Conservation (phyloP, 495 filamentous ascomycete genomes). For the Penicillium herquei region DNA sequence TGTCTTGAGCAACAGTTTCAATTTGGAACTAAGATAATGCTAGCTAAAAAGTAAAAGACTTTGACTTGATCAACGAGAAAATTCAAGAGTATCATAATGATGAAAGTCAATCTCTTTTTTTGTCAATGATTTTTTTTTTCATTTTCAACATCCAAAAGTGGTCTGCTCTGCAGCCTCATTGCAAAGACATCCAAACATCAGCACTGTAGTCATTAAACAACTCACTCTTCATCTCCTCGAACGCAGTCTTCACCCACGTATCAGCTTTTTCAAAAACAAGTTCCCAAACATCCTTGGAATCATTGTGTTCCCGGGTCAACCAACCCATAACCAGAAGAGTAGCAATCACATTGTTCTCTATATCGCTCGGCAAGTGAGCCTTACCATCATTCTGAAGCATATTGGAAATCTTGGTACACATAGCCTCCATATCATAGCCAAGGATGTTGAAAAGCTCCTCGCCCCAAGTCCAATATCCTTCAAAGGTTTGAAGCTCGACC, state of each 20-base stretch:
- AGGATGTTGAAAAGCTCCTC: constrained; percentile 5
- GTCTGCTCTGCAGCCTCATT: too few species aligned
- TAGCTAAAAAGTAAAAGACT: too few species aligned
- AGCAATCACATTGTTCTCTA: constrained; percentile 21
- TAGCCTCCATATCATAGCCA: neutral
- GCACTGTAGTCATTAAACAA: neutral
- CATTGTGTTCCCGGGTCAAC: constrained; percentile 40
- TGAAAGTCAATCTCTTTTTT: too few species aligned
- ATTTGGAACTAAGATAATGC: too few species aligned
- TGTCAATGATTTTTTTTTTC: too few species aligned
- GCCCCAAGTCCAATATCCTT: constrained; percentile 12
- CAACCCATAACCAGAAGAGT: constrained; percentile 52
- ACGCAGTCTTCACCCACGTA: constrained; percentile 18
- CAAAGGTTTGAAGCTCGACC: constrained; percentile 12
- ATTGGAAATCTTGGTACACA: neutral
- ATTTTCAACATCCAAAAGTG: too few species aligned
- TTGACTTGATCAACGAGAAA: too few species aligned
- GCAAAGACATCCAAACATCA: neutral
- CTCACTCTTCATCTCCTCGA: neutral
- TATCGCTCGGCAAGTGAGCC: neutral
- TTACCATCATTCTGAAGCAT: constrained; percentile 7
- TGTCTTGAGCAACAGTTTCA: too few species aligned
- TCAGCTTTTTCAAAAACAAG: constrained; percentile 42
- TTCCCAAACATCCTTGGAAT: constrained; percentile 52
- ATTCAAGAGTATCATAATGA: too few species aligned